Conservation (phyloP, 192 early-diverging fungal species). For the Umbelopsis sp. region DNA sequence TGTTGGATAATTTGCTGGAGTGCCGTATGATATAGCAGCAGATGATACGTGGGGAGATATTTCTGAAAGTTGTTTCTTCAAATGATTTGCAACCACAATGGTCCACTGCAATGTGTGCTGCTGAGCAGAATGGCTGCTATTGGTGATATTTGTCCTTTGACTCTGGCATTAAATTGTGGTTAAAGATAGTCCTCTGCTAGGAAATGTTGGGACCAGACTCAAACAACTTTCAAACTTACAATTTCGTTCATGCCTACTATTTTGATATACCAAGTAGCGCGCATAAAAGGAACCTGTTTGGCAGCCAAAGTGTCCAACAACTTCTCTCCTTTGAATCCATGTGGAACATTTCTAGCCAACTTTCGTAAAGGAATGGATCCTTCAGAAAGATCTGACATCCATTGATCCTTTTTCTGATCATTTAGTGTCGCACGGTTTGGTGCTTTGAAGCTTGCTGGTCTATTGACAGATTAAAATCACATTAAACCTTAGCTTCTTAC, state of each 20-base stretch:
- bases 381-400: conserved; percentile 52
- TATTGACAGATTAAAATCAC: conserved; percentile 16
- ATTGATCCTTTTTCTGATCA: conserved; percentile 55
- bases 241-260: conserved; percentile 68
- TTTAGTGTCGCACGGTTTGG: conserved; percentile 48
- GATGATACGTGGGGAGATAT: conserved; percentile 37
- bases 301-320: conserved; percentile 58
- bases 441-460: conserved; percentile 50
- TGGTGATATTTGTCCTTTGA: conserved; percentile 13
- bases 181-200: background rate
- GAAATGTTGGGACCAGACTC: background rate
- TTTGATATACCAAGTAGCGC: conserved; percentile 75
- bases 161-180: background rate
- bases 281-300: conserved; percentile 59
- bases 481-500: background rate
- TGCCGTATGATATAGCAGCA: background rate
- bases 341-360: conserved; percentile 54
- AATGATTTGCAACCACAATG: conserved; percentile 41
- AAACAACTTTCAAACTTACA: conserved; percentile 27
- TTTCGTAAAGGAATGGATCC: conserved; percentile 45
- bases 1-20: conserved; percentile 9
- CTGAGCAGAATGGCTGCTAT: conserved; percentile 12
- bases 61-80: conserved; percentile 50
- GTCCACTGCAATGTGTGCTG: conserved; percentile 48
- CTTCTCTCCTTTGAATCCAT: conserved; percentile 63